Conservation (phyloP, 768 basidiomycete species). For the Kwoniella dendrophila region DNA sequence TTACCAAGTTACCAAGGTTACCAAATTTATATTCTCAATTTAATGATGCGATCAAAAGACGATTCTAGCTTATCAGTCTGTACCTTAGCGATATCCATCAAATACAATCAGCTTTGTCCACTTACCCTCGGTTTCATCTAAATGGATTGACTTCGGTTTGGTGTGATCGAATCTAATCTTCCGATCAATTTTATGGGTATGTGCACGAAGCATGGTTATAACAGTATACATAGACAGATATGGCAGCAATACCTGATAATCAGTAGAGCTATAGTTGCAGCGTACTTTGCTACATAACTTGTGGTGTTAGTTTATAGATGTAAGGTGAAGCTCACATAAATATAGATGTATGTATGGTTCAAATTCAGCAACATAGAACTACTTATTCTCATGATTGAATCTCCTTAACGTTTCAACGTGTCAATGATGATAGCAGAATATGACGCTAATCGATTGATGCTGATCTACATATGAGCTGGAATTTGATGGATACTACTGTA, state of each 20-base stretch:
- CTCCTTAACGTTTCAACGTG: too few relatives aligned
- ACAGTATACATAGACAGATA: background rate
- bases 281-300: too few relatives aligned
- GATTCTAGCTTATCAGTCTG: background rate
- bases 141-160: background rate
- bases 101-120: conserved; percentile 1
- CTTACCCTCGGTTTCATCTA: conserved; percentile 9
- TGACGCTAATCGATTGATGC: background rate
- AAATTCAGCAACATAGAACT: too few relatives aligned
- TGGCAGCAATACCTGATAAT: too few relatives aligned
- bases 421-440: too few relatives aligned
- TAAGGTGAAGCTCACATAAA: too few relatives aligned
- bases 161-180: background rate
- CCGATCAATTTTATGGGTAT: background rate
- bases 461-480: conserved; percentile 3
- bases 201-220: background rate
- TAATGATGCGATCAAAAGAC: background rate
- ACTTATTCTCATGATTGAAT: too few relatives aligned
- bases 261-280: too few relatives aligned
- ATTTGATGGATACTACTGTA: conserved; percentile 15
- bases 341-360: background rate
- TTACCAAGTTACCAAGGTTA: too few relatives aligned
- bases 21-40: too few relatives aligned
- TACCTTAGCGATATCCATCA: background rate
- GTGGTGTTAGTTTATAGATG: too few relatives aligned